phyloP scores from a whole-genome alignment of 345 rosid genomes.

The Odontarrhena argentea region DNA sequence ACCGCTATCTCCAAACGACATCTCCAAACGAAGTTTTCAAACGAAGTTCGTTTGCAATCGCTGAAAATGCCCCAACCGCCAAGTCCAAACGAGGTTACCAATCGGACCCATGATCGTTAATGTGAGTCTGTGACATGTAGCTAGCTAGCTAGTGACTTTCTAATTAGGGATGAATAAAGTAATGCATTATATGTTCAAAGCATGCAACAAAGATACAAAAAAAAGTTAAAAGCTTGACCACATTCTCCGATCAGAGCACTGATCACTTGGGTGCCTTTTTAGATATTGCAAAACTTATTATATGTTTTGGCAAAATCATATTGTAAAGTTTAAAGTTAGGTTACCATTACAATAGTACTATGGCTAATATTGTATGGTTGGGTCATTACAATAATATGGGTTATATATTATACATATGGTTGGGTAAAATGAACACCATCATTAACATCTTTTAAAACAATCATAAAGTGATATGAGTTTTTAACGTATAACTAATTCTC shows the following conservation, averaged over 20 bases:
- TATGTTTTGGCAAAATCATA: slow-evolving; percentile 2
- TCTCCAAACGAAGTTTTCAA: no score
- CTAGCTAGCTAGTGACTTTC: slow-evolving; percentile 22
- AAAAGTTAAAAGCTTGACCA: slow-evolving; percentile 21
- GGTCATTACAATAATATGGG: no score
- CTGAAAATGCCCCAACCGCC: no score
- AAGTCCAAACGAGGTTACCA: no score
- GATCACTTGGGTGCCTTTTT: slow-evolving; percentile 17
- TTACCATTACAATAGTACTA: not conserved
- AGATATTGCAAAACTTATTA: slow-evolving; percentile 2
- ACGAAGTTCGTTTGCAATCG: no score
- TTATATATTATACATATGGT: not conserved
- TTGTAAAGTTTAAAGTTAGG: slow-evolving; percentile 11
- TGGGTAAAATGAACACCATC: slow-evolving; percentile 13
- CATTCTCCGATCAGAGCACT: slow-evolving; percentile 22
- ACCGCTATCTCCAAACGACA: no score
- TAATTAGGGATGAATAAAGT: slow-evolving; percentile 18
- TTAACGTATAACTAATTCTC: no score
- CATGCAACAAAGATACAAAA: slow-evolving; percentile 31
- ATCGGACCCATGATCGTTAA: not conserved
- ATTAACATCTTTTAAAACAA: no score
- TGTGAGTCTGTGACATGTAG: not conserved
- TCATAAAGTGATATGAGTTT: no score
- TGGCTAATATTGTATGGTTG: no score
- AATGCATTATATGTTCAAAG: slow-evolving; percentile 27